Evolutionary conservation across 1,284 basidiomycete species (phyloP).

Genomic region (Tranzscheliella williamsii): DNA sequence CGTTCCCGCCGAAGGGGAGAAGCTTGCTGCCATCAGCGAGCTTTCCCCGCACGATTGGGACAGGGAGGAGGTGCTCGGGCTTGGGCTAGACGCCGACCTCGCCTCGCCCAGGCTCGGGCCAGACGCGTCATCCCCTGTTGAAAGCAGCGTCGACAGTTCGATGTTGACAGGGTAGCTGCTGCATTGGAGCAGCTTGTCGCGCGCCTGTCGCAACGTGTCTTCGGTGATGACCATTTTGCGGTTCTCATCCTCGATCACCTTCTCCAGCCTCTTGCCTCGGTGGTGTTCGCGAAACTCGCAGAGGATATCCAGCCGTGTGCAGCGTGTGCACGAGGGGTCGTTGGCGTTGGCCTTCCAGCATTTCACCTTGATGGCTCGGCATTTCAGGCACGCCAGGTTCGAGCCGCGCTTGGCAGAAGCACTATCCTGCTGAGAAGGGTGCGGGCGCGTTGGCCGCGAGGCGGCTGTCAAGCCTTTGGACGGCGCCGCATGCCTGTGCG

Average conservation of each 20-base stretch:
- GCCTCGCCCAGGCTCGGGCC: too few relatives aligned
- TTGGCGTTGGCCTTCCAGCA: constrained; percentile 33
- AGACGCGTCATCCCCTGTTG: not conserved
- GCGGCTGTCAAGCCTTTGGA: not conserved
- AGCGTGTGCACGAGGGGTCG: constrained; percentile 25
- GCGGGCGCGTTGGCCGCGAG: not conserved
- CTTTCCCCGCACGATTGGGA: not conserved
- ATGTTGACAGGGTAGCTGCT: constrained; percentile 28
- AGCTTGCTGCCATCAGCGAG: not conserved
- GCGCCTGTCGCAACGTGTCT: constrained; percentile 12
- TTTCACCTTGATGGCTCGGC: constrained; percentile 38
- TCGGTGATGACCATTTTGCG: constrained; percentile 15
- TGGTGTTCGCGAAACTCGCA: constrained; percentile 41
- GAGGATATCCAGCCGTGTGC: constrained; percentile 30
- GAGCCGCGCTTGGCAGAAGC: constrained; percentile 28
- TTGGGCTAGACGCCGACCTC: not conserved
- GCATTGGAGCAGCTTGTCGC: constrained; percentile 7
- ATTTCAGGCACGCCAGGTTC: constrained; percentile 39
- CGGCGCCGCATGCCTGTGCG: too few relatives aligned
- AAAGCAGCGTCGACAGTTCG: constrained; percentile 3
- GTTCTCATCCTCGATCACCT: constrained; percentile 28
- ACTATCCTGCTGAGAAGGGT: not conserved
- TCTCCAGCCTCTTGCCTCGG: constrained; percentile 37
- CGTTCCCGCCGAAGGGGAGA: not conserved
- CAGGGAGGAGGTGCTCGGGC: not conserved